Conservation (phyloP, 2,329 filamentous ascomycete genomes). For the Pseudogymnoascus sp. region DNA sequence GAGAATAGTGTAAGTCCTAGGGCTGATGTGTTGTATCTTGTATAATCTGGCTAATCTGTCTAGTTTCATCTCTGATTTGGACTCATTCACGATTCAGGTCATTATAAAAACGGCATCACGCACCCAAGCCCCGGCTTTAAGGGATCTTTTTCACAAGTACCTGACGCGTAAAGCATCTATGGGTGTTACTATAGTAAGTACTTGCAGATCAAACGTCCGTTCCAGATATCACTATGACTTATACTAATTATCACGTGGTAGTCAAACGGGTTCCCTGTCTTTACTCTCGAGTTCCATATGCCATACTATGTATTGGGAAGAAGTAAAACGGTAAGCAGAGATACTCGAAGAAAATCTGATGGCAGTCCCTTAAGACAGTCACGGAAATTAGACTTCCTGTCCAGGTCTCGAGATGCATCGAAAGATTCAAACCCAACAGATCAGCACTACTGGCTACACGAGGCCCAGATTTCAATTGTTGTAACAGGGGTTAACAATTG, state of each 20-base stretch:
- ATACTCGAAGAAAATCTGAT: background rate
- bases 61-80: slow-evolving; percentile 5
- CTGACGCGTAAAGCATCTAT: slow-evolving; percentile 11
- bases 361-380: slow-evolving; percentile 11
- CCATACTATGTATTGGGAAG: slow-evolving; percentile 13
- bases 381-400: slow-evolving; percentile 18
- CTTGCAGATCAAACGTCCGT: background rate
- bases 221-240: background rate
- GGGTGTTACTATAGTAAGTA: slow-evolving; percentile 13
- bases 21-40: no score
- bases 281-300: slow-evolving; percentile 13
- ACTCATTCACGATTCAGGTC: slow-evolving; percentile 11
- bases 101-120: slow-evolving; percentile 11
- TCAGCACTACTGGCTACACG: slow-evolving; percentile 9
- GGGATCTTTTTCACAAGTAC: slow-evolving; percentile 14
- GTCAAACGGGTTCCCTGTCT: slow-evolving; percentile 11
- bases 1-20: no score
- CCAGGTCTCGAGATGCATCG: background rate
- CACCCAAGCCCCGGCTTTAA: slow-evolving; percentile 11
- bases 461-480: slow-evolving; percentile 12
- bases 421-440: background rate
- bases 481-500: slow-evolving; percentile 13
- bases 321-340: slow-evolving; percentile 1
- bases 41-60: no score
- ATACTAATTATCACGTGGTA: background rate